Evolutionary conservation across 768 basidiomycete genomes (phyloP), one percentile per base, ranked within the genome.

Genomic region (Pleurotus platypus): DNA sequence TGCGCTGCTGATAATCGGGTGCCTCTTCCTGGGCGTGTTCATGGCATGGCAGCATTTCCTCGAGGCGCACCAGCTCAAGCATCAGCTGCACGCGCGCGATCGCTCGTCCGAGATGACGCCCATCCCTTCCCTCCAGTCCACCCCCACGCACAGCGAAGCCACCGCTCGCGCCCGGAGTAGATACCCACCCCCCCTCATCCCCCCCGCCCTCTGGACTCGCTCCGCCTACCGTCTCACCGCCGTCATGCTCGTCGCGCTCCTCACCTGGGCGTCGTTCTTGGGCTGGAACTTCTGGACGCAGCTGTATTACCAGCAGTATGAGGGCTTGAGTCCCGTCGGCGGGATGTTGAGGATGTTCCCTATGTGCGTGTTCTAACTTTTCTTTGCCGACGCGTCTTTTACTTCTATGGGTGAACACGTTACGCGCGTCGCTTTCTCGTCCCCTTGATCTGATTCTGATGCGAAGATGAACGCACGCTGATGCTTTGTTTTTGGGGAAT

Each of bases 241-340:
- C 1, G 78, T 86, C 62, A 79, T 85, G 62, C 60, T 60, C 3
- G 77, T 88, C 30, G 83, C 79, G 0, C 85, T 87, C 67, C 61
- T 86, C 18, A 81, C 78, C 39, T 86, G 82, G 80, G 73, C 76
- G 46, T 70, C 76, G 1, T 87, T 87, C 72, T 62, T 75, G 9
- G 62, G 69, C 13, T 87, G 80, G 78, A 63, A 60, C 4, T 78
- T 83, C 58, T 70, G 69, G 69, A 58, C 60, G 5, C 63, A 65
- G 83, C 64, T 91, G 4, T 91, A 84, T 64, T 92, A 90, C 65
- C 89, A 92, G 63, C 76, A 82, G 47, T 92, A 85, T 65, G 61
- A 76, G 12, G 62, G 70, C 0, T 75, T 84, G 4, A 75, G 69
- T 0, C 84, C 89, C 0, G 70, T 92, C 13, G 70, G 74, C 11